Base-by-base conservation (phyloP, 2,329 filamentous ascomycete genomes). In the Colletotrichum cordylinicola region DNA sequence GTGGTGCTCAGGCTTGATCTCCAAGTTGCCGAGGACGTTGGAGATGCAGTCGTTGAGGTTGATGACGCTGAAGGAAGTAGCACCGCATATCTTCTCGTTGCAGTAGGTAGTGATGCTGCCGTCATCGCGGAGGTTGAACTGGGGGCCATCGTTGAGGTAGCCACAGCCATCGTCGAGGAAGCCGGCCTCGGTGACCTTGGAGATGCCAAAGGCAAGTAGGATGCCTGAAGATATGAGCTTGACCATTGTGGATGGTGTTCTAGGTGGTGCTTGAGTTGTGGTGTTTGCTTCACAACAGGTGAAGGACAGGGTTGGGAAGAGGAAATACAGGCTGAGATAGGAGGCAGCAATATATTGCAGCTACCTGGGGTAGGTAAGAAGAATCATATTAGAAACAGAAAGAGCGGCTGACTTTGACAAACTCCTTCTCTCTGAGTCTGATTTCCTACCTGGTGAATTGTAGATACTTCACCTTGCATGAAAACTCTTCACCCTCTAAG, bases 31-130 rank as follows among this genome's bases (percentile, higher is more conserved):
- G 2, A 35, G 39, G 9, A 48, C 24, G 10, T 74, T 76, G 29
- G 61, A 21, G 27, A 77, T 58, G 24, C 72, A 75, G 29, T 77
- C 75, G 24, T 77, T 72, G 3, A 77, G 67, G 33, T 77, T 77
- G 8, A 77, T 39, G 37, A 52, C 71, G 18, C 70, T 58, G 33
- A 70, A 76, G 31, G 62, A 27, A 15, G 27, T 24, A 2, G 52
- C 35, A 7, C 52, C 39, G 52, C 74, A 76, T 27, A 69, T 29
- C 62, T 77, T 70, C 16, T 71, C 48, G 33, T 75, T 35, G 37
- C 75, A 77, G 64, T 72, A 77, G 37, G 75, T 68, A 4, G 67
- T 64, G 33, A 77, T 31, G 6, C 60, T 71, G 21, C 75, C 75
- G 7, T 75, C 67, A 10, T n/a, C 48, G 27, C 55, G 67, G 15